Conservation (phyloP, 1,284 basidiomycete genomes). For the Phylloporus gajari region DNA sequence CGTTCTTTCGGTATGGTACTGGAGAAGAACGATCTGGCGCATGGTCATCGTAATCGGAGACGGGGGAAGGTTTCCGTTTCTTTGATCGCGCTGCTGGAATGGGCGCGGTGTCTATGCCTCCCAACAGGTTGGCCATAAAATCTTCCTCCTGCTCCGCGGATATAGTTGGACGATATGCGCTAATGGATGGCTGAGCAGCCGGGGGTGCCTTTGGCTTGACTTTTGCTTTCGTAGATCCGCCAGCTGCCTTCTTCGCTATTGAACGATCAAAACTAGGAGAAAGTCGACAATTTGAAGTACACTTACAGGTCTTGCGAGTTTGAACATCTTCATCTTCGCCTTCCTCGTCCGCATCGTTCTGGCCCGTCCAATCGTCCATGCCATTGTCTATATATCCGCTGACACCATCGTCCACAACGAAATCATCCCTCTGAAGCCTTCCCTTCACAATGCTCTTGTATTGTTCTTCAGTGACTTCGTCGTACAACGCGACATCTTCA, state of each 20-base stretch:
- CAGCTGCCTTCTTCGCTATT: conserved; percentile 55
- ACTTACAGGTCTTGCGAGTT: conserved; percentile 57
- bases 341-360: conserved; percentile 58
- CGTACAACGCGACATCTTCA: conserved; percentile 84
- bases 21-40: conserved; percentile 50
- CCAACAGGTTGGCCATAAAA: conserved; percentile 85
- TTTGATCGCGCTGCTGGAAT: conserved; percentile 55
- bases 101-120: conserved; percentile 67
- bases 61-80: conserved; percentile 80
- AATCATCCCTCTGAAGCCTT: conserved; percentile 91
- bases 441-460: conserved; percentile 89
- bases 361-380: conserved; percentile 88
- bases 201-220: conserved; percentile 61
- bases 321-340: conserved; percentile 46
- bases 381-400: conserved; percentile 96
- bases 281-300: neutral
- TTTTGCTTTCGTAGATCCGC: conserved; percentile 49
- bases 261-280: conserved; percentile 4
- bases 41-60: conserved; percentile 49
- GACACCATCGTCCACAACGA: conserved; percentile 94
- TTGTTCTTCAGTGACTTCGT: conserved; percentile 92
- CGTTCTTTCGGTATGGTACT: conserved; percentile 38
- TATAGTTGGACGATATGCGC: conserved; percentile 79
- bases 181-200: conserved; percentile 67
- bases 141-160: conserved; percentile 84